Evolutionary conservation across 2,329 filamentous ascomycete genomes (phyloP), one percentile per base, ranked within the genome.

Genomic region (Helminthosporium solani): DNA sequence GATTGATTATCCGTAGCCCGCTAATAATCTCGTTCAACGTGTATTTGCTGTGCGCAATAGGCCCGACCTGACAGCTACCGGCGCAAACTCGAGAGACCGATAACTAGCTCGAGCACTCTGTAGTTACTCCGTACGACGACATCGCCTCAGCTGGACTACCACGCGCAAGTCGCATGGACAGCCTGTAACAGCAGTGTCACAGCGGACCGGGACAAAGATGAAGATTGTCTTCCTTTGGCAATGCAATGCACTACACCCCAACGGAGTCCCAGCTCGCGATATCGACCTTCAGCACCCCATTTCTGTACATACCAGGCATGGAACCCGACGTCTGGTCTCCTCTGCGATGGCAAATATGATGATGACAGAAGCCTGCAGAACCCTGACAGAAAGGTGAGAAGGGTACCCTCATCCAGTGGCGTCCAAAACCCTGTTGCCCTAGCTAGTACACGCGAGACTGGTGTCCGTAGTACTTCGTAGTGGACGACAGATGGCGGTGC

Each of bases 131-230:
- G 61, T 60, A 54, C 54, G 15, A 56, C 53, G 18, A 34, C 33
- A 55, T 54, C 21, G 43, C 54, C 47, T 50, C 50, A 50, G 58
- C 51, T 53, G 52, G 28, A 7, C 25, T 38, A 57, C 57, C 58
- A 61, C 54, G 56, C 28, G 28, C 14, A 12, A 55, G 57, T 47
- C 49, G 34, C 42, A 56, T 56, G 58, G 61, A 64, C 67, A 64
- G 61, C 52, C 56, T 54, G 40, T 68, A 64, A 67, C 58, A 67
- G 60, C 45, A 53, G 59, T 62, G 42, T 39, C 56, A 60, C 57
- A 55, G 54, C 57, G 58, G 63, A 59, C 58, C 59, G 58, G 58
- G 53, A 58, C 57, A 59, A 55, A 47, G 40, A 46, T 33, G 41
- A n/a, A n/a, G n/a, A 46, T 44, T 45, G 37, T 19, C 12, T 35